Base-by-base conservation (phyloP, 2,329 filamentous ascomycete genomes). In the Fonsecaea pugnacius region DNA sequence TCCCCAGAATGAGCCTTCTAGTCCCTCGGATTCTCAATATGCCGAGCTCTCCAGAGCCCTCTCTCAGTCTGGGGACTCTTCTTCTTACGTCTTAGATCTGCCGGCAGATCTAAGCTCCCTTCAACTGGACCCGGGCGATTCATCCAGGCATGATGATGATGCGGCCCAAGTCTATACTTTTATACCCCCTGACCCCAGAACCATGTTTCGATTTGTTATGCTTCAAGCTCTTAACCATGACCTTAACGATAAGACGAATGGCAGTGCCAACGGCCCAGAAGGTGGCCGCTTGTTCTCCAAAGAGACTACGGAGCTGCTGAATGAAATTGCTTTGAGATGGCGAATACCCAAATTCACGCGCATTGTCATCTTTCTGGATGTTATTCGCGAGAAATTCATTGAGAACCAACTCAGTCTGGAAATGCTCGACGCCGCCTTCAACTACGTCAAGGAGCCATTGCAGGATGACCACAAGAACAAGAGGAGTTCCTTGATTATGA, bases 251-350 rank as follows among this genome's bases (percentile, higher is more conserved):
- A 77, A 81, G 16, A 80, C 83, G 33, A 75, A 83, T 36, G 79
- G 85, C 66, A 78, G 80, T 27, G 61, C 40, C 14, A 64, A 54
- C 53, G 61, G 68, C 30, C 54, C 53, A 3, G 77, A 78, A 9
- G 80, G 81, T 66, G 78, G 79, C 14, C 86, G 84, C 67, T 69
- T 89, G 21, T 73, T 89, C 21, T 95, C 92, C 0, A 91, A 89
- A 71, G 86, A 90, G 67, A 95, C 92, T 1, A 84, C 87, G 55
- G 92, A 97, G 62, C 80, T 99, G 52, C 78, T 99, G 67, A 90
- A 89, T 65, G 94, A 98, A 75, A 84, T 97, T 63, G 91, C 89
- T 64, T 81, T 92, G 67, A 87, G 93, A 72, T 99, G 95, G 95
- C 89, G 95, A 56, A 84, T 99, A 67, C 92, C 94, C 1, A 88